These are phyloP conservation scores for Cinchona pubescens DNA, from an alignment of 257 asterid genomes.

Conservation along the genomic window DNA sequence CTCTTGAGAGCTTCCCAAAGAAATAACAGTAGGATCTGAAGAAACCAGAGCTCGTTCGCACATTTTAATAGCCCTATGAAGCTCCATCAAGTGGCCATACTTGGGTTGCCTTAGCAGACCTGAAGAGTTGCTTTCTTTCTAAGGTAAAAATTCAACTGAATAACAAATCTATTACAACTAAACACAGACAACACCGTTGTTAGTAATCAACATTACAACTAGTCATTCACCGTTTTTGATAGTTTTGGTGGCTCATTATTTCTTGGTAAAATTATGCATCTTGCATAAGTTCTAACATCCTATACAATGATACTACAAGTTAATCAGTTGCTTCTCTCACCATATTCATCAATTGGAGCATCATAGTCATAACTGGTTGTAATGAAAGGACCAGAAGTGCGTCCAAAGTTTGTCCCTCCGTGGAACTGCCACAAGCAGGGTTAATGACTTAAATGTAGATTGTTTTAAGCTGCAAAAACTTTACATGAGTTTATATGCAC, in stretches of 20 bases:
- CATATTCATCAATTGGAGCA: conserved; percentile 77
- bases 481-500: neutral
- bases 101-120: conserved; percentile 66
- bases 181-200: too few species aligned
- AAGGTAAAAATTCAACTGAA: neutral
- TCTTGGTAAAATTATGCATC: neutral
- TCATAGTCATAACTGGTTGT: conserved; percentile 74
- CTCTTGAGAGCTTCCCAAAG: conserved; percentile 53
- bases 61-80: conserved; percentile 60
- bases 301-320: neutral
- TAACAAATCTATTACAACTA: neutral
- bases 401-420: conserved; percentile 77
- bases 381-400: conserved; percentile 69
- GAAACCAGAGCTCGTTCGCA: conserved; percentile 53
- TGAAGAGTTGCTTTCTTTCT: conserved; percentile 10
- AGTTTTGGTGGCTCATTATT: neutral
- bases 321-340: conserved; percentile 30
- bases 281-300: neutral
- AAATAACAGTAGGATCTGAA: conserved; percentile 41
- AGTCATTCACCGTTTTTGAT: neutral
- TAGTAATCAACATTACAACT: too few species aligned
- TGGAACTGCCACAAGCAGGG: conserved; percentile 43
- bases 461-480: neutral
- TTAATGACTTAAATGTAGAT: neutral
- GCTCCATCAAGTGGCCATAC: conserved; percentile 62